Evolutionary conservation across 805 yeast genomes (phyloP).

Genomic region (Candida glaebosa): DNA sequence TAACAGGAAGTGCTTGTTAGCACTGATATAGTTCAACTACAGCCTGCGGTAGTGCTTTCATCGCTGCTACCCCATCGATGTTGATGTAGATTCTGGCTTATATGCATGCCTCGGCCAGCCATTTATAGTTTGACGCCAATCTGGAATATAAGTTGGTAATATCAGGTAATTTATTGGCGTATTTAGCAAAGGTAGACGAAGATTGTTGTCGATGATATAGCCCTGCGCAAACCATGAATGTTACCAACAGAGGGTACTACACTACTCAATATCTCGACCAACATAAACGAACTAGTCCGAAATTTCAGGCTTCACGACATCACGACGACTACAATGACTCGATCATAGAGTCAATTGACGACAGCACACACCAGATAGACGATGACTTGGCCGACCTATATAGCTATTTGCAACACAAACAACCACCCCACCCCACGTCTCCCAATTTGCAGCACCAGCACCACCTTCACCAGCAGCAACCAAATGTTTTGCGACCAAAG

Average conservation of each 20-base stretch:
- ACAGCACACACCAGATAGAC: neutral
- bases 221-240: constrained; percentile 26
- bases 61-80: too few species aligned
- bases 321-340: neutral
- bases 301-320: neutral
- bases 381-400: neutral
- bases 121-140: neutral
- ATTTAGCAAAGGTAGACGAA: neutral
- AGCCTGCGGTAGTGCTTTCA: too few species aligned
- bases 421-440: too few species aligned
- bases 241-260: constrained; percentile 39
- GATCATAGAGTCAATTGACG: neutral
- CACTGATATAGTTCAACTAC: too few species aligned
- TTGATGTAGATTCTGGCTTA: too few species aligned
- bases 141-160: neutral
- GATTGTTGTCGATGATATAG: neutral
- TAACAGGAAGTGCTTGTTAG: too few species aligned
- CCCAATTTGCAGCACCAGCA: neutral
- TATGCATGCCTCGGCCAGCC: constrained; percentile 3
- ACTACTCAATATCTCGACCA: constrained; percentile 30
- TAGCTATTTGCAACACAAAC: neutral
- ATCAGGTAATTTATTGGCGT: too few species aligned
- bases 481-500: too few species aligned
- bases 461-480: neutral
- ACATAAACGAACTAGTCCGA: constrained; percentile 1